Conservation (phyloP, 495 filamentous ascomycete species). For the Neurospora sp. region DNA sequence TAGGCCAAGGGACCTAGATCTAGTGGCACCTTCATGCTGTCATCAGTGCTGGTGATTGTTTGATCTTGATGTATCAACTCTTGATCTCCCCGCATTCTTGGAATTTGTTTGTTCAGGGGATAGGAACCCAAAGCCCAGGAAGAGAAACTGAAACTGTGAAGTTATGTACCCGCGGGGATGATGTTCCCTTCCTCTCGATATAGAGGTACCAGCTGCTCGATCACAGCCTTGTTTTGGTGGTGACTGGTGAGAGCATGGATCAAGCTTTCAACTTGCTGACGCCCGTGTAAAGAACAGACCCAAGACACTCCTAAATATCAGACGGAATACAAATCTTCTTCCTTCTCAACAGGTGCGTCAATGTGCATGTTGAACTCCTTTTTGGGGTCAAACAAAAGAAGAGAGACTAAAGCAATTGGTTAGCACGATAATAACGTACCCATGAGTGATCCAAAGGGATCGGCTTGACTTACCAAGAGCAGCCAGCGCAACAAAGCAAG, state of each 20-base stretch:
- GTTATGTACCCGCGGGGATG: not conserved
- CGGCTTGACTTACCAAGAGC: slow-evolving; percentile 10
- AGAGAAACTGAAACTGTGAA: not conserved
- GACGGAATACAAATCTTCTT: slow-evolving; percentile 12
- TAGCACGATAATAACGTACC: not conserved
- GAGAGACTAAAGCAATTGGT: not conserved
- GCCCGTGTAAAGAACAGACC: not conserved
- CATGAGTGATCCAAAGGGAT: not conserved
- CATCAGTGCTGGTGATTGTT: not conserved
- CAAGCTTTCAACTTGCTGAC: not conserved
- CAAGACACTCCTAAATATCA: not conserved
- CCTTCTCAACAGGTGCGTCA: slow-evolving; percentile 16
- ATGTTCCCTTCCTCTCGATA: not conserved
- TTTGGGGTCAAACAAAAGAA: slow-evolving; percentile 9
- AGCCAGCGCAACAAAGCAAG: slow-evolving; percentile 16
- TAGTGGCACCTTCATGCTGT: not conserved
- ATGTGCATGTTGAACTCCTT: slow-evolving; percentile 19
- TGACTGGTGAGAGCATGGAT: not conserved
- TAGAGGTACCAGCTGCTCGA: not conserved
- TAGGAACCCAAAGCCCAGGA: not conserved
- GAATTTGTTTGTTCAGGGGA: not conserved
- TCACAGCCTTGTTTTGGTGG: not conserved
- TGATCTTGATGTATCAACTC: not conserved
- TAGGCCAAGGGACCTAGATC: not conserved
- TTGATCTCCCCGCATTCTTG: not conserved